Evolutionary conservation across 495 filamentous ascomycete genomes (phyloP).

Genomic region (Penicillium goetzii): DNA sequence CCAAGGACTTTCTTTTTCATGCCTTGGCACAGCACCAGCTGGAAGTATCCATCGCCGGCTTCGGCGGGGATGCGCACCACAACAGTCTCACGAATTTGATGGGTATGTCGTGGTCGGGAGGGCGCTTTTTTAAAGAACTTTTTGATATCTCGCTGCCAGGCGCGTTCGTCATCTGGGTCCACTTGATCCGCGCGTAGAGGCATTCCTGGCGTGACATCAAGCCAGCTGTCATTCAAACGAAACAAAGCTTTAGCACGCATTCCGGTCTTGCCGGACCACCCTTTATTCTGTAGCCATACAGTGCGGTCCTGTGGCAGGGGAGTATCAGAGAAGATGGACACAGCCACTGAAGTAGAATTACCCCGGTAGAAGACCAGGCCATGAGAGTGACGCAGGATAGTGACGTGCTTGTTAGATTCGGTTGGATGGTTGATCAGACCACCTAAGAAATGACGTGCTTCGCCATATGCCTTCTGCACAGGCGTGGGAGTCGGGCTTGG

Average conservation of each 20-base stretch:
- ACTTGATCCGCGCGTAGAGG: constrained; percentile 50
- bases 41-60: constrained; percentile 68
- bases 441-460: constrained; percentile 64
- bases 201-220: constrained; percentile 64
- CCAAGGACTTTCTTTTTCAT: constrained; percentile 59
- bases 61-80: constrained; percentile 65
- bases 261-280: constrained; percentile 68
- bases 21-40: constrained; percentile 62
- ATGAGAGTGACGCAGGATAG: constrained; percentile 67
- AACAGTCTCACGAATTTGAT: constrained; percentile 61
- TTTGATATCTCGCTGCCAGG: constrained; percentile 68
- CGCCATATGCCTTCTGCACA: constrained; percentile 51
- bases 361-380: constrained; percentile 67
- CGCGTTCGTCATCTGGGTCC: constrained; percentile 56
- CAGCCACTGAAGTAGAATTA: constrained; percentile 59
- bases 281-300: constrained; percentile 67
- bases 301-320: constrained; percentile 60
- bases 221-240: constrained; percentile 58
- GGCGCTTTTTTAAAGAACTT: constrained; percentile 57
- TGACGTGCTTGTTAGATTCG: constrained; percentile 67
- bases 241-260: constrained; percentile 66
- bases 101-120: constrained; percentile 45
- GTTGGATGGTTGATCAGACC: constrained; percentile 64
- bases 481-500: constrained; percentile 17
- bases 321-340: constrained; percentile 63